These are phyloP conservation scores for Colletotrichum lupini DNA, from an alignment of 2,329 filamentous ascomycete species.

Conservation along the genomic window DNA sequence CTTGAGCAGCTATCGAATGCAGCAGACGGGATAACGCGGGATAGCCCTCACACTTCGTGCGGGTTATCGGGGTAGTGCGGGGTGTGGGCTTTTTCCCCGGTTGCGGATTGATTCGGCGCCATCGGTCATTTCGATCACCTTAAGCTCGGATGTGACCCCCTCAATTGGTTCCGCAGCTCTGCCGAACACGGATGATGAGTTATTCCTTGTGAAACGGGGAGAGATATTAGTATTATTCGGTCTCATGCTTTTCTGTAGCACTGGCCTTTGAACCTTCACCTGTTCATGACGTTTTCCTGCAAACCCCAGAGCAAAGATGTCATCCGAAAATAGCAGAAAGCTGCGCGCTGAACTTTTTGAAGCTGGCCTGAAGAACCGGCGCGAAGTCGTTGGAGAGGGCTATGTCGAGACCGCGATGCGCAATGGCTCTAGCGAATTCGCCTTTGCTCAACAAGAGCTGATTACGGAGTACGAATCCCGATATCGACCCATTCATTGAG, in stretches of 20 bases:
- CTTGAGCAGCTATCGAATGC: too few relatives aligned
- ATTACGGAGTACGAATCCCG: constrained; percentile 62
- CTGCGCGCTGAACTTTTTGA: constrained; percentile 61
- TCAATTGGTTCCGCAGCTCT: not conserved
- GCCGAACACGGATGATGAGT: not conserved
- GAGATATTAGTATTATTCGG: not conserved
- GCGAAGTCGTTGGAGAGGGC: constrained; percentile 66
- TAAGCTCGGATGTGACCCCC: not conserved
- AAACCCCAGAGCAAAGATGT: not conserved
- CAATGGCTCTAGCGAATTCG: constrained; percentile 66
- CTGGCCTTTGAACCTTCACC: not conserved
- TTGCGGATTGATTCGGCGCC: not conserved
- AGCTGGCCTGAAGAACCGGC: constrained; percentile 67
- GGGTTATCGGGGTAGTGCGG: not conserved
- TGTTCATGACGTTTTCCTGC: not conserved
- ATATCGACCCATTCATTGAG: too few relatives aligned
- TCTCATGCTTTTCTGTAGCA: not conserved
- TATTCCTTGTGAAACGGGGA: not conserved
- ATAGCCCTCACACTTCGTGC: not conserved
- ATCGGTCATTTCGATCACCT: not conserved
- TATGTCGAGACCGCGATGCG: constrained; percentile 68
- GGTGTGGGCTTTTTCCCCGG: not conserved
- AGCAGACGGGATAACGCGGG: not conserved
- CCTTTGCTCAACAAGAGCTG: constrained; percentile 68
- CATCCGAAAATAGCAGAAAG: constrained; percentile 20